Conservation (phyloP, 2,329 filamentous ascomycete genomes). For the Acrocalymma vagum region DNA sequence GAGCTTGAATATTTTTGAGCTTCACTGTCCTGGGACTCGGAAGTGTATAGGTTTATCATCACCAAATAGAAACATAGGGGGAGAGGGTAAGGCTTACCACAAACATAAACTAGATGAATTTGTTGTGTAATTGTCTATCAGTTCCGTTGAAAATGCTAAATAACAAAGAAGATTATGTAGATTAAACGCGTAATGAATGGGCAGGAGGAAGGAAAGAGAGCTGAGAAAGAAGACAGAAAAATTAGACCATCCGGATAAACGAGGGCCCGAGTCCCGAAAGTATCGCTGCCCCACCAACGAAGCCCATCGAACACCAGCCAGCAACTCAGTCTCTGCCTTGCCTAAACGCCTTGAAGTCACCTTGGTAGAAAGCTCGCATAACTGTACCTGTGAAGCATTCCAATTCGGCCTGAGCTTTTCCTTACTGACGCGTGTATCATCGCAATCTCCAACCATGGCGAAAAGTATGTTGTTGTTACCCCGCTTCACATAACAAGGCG, state of each 20-base stretch:
- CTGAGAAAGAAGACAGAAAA: slow-evolving; percentile 17
- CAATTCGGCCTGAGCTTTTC: slow-evolving; percentile 4
- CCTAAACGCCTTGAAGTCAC: slow-evolving; percentile 22
- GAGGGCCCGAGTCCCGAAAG: slow-evolving; percentile 24
- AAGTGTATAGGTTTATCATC: slow-evolving; percentile 46
- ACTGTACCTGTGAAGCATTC: too few relatives aligned
- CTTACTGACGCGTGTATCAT: too few relatives aligned
- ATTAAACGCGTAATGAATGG: slow-evolving; percentile 2
- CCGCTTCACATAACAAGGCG: slow-evolving; percentile 14
- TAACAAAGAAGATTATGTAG: slow-evolving; percentile 5
- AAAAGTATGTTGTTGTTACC: slow-evolving; percentile 26
- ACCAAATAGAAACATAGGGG: slow-evolving; percentile 19
- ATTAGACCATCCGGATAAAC: slow-evolving; percentile 22
- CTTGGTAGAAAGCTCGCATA: too few relatives aligned
- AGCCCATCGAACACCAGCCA: slow-evolving; percentile 26
- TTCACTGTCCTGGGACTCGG: slow-evolving; percentile 46
- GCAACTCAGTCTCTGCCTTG: slow-evolving; percentile 25
- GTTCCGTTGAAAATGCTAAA: slow-evolving; percentile 6
- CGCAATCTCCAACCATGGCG: slow-evolving; percentile 11
- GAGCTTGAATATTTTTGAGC: slow-evolving; percentile 60
- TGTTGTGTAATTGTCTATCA: too few relatives aligned
- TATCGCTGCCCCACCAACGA: slow-evolving; percentile 37
- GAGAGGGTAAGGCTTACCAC: slow-evolving; percentile 26
- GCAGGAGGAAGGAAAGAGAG: slow-evolving; percentile 5
- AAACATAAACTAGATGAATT: too few relatives aligned